Conservation (phyloP, 495 filamentous ascomycete species). For the Pyrenopolyporus hunteri region DNA sequence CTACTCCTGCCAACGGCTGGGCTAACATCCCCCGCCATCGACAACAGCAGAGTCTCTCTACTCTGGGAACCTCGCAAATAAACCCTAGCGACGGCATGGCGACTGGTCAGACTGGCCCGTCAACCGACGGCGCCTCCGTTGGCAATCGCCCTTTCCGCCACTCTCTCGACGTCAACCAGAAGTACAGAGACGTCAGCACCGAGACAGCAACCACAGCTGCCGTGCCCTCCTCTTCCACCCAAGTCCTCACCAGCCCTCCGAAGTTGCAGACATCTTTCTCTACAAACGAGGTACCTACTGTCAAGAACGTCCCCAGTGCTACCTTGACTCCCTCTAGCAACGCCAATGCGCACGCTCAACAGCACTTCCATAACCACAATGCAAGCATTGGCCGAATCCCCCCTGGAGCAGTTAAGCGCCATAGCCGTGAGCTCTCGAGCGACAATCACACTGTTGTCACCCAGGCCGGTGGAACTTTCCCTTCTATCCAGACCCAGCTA, state of each 20-base stretch:
- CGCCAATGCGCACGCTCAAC: constrained; percentile 73
- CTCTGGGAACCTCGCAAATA: constrained; percentile 56
- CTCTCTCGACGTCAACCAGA: constrained; percentile 61
- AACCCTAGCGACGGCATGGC: constrained; percentile 39
- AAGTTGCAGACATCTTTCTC: constrained; percentile 89
- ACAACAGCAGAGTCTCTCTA: constrained; percentile 81
- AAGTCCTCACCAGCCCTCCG: constrained; percentile 60
- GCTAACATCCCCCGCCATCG: constrained; percentile 74
- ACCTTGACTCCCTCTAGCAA: constrained; percentile 42
- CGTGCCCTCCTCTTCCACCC: constrained; percentile 47
- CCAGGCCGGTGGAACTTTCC: constrained; percentile 54
- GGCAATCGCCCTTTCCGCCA: constrained; percentile 58
- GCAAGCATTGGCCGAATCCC: constrained; percentile 80
- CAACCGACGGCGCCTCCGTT: constrained; percentile 47
- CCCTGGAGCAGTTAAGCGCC: constrained; percentile 63
- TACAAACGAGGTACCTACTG: constrained; percentile 85
- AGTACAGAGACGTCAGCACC: constrained; percentile 43
- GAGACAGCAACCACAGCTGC: constrained; percentile 39
- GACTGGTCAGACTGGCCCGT: constrained; percentile 36
- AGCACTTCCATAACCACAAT: constrained; percentile 83
- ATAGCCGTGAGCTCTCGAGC: constrained; percentile 68
- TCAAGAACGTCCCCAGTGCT: constrained; percentile 60
- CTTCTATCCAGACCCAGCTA: constrained; percentile 69
- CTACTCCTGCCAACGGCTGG: constrained; percentile 61
- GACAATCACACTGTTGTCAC: constrained; percentile 49